A percentile compares a stretch with the other conserved stretches of the same genome.
phyloP scores from a whole-genome alignment of 2,329 filamentous ascomycete genomes.

The Penicillium sp. region DNA sequence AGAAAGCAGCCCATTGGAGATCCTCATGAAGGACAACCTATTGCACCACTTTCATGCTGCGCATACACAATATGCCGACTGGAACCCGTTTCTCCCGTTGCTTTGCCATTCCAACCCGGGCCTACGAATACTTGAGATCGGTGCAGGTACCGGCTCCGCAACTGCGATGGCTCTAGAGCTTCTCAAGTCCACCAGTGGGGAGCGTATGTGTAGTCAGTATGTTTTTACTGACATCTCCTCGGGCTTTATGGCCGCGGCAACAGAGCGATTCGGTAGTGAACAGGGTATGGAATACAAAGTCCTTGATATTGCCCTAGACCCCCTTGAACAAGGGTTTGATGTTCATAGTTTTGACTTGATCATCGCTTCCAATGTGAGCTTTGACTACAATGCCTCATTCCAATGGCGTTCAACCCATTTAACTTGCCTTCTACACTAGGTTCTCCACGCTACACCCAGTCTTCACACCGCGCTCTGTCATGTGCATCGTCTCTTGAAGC shows the following conservation, averaged over 20 bases:
- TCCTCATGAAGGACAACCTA: slow-evolving; percentile 11
- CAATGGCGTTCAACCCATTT: neutral
- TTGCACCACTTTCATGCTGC: slow-evolving; percentile 7
- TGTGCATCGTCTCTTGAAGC: slow-evolving; percentile 29
- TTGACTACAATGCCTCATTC: neutral
- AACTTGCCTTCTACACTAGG: neutral
- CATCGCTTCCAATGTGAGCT: slow-evolving; percentile 10
- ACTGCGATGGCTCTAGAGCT: slow-evolving; percentile 10
- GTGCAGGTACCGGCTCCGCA: slow-evolving; percentile 14
- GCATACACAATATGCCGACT: slow-evolving; percentile 9
- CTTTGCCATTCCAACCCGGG: slow-evolving; percentile 4
- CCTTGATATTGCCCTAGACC: slow-evolving; percentile 7
- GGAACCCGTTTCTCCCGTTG: slow-evolving; percentile 1
- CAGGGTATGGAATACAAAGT: slow-evolving; percentile 3
- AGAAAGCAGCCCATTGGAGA: neutral
- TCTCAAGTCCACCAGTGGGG: slow-evolving; percentile 1
- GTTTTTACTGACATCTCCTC: slow-evolving; percentile 21
- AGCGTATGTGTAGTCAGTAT: slow-evolving; percentile 12
- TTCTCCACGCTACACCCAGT: slow-evolving; percentile 19
- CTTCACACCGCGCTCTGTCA: slow-evolving; percentile 25
- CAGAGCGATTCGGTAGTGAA: neutral
- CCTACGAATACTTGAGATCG: slow-evolving; percentile 15
- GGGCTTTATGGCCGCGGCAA: slow-evolving; percentile 6
- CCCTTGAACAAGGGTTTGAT: slow-evolving; percentile 7
- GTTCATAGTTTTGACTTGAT: slow-evolving; percentile 8